Conservation (phyloP, 768 basidiomycete genomes). For the Auriscalpium orientale region DNA sequence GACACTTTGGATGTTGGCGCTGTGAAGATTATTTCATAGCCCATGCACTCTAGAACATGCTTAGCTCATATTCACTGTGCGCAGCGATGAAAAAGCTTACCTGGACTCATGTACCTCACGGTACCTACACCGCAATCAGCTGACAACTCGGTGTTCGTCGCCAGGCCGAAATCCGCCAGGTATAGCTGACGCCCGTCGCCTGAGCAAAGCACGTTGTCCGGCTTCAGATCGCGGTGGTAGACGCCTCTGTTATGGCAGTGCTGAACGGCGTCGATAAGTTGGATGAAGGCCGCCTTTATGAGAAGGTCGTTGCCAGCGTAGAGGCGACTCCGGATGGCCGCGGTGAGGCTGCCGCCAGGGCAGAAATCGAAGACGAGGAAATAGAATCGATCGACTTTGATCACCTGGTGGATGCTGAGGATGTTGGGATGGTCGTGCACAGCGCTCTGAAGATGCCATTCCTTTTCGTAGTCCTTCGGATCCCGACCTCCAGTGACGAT, state of each 20-base stretch:
- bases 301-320: constrained; percentile 35
- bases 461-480: background rate
- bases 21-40: background rate
- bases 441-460: constrained; percentile 2
- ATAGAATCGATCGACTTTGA: constrained; percentile 4
- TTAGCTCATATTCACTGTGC: background rate
- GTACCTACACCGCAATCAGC: constrained; percentile 22
- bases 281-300: constrained; percentile 38
- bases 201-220: constrained; percentile 39
- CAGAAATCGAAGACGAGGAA: constrained; percentile 21
- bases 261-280: constrained; percentile 41
- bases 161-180: constrained; percentile 44
- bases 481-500: background rate
- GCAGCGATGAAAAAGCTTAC: constrained; percentile 14
- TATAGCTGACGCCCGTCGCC: constrained; percentile 30
- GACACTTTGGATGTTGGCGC: constrained; percentile 21
- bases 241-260: constrained; percentile 39
- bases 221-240: constrained; percentile 47
- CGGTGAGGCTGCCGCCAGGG: constrained; percentile 34
- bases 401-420: constrained; percentile 4
- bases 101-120: constrained; percentile 26
- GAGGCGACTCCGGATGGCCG: constrained; percentile 27
- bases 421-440: constrained; percentile 5
- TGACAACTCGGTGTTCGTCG: constrained; percentile 3
- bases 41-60: constrained; percentile 14